These are phyloP conservation scores for Mitragyna speciosa DNA, from an alignment of 257 asterid species.

Conservation along the genomic window DNA sequence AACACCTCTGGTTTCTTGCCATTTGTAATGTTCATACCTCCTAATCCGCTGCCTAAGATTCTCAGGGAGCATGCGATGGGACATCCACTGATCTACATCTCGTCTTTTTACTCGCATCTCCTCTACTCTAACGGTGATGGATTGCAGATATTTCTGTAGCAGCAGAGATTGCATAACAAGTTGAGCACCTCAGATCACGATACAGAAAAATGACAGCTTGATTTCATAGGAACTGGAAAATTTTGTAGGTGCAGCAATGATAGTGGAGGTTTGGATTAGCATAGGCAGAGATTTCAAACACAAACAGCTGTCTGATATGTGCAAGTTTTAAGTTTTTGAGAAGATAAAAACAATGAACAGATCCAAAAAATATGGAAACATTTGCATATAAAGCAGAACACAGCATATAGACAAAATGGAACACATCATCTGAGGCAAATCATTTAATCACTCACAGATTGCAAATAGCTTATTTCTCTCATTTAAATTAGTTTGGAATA, in stretches of 20 bases:
- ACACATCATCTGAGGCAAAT: background rate
- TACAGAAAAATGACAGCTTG: background rate
- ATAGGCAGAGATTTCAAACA: background rate
- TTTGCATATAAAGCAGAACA: background rate
- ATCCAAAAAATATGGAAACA: background rate
- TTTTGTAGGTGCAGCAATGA: too few species aligned
- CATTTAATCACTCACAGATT: background rate
- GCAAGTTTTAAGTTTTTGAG: background rate
- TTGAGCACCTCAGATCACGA: constrained; percentile 4
- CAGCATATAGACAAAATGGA: background rate
- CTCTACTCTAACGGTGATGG: constrained; percentile 42
- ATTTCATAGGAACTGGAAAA: too few species aligned
- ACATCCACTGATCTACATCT: constrained; percentile 47
- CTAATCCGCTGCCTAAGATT: constrained; percentile 31
- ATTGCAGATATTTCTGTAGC: constrained; percentile 38
- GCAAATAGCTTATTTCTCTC: background rate
- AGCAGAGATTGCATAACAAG: background rate
- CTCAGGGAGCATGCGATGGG: constrained; percentile 44
- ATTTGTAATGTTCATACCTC: constrained; percentile 41
- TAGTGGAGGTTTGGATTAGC: background rate
- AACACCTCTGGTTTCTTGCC: constrained; percentile 74
- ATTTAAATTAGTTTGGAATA: background rate
- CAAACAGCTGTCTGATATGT: background rate
- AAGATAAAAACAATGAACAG: background rate
- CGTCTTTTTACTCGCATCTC: constrained; percentile 41